A percentile compares a stretch with the other conserved stretches of the same genome.
phyloP scores from a whole-genome alignment of 2,329 filamentous ascomycete species.

The Diaporthe sp. region DNA sequence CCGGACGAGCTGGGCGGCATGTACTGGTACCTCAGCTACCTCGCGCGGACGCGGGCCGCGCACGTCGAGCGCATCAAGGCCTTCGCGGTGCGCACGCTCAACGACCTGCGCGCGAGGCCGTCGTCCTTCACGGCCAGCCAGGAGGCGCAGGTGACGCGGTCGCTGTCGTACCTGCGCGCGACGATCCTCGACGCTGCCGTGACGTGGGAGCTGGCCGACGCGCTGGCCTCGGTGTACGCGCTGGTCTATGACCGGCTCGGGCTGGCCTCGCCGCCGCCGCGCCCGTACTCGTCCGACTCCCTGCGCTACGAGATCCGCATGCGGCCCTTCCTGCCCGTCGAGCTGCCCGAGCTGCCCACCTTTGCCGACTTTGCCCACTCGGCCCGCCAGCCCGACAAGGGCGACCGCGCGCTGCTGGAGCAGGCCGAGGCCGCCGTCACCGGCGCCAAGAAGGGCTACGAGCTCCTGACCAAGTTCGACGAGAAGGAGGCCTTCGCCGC shows the following conservation, averaged over 20 bases:
- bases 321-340: slow-evolving; percentile 82
- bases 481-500: slow-evolving; percentile 65
- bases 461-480: slow-evolving; percentile 66
- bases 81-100: slow-evolving; percentile 65
- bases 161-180: slow-evolving; percentile 69
- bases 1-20: slow-evolving; percentile 86
- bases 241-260: slow-evolving; percentile 69
- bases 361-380: slow-evolving; percentile 71
- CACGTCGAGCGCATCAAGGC: slow-evolving; percentile 81
- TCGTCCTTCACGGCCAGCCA: slow-evolving; percentile 48
- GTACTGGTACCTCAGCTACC: slow-evolving; percentile 90
- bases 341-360: slow-evolving; percentile 75
- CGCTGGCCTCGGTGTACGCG: slow-evolving; percentile 74
- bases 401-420: slow-evolving; percentile 57
- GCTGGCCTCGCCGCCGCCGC: slow-evolving; percentile 63
- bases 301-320: slow-evolving; percentile 87
- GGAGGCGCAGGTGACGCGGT: slow-evolving; percentile 61
- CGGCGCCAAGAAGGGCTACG: slow-evolving; percentile 68
- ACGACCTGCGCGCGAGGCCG: slow-evolving; percentile 48
- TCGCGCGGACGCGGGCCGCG: slow-evolving; percentile 76
- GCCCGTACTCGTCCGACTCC: slow-evolving; percentile 76
- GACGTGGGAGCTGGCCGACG: slow-evolving; percentile 68
- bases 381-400: slow-evolving; percentile 55
- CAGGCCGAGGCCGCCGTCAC: slow-evolving; percentile 61
- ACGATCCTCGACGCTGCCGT: slow-evolving; percentile 76